Evolutionary conservation across 257 asterid genomes (phyloP), one percentile per base, ranked within the genome.

Genomic region (Solanum gracilifrons): DNA sequence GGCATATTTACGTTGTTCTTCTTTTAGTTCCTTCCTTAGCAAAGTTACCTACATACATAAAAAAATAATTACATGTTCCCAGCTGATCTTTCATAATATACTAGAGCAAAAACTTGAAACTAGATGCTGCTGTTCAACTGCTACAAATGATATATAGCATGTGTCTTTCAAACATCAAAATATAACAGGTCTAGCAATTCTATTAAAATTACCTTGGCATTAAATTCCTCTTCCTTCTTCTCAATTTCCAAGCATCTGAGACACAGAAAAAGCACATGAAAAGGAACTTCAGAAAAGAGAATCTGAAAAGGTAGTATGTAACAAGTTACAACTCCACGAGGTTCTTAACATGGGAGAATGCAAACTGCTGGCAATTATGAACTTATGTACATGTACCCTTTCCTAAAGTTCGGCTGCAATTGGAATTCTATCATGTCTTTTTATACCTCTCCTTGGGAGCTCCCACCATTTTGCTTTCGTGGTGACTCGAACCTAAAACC

Each of bases 161-260:
- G 68, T 27, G 68, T 74, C 39, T 18, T n/a, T 41, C 25, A 73
- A 46, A 35, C 80, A 85, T 13, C 73, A 75, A 83, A 68, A 86
- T 12, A 68, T 23, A 31, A 83, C 71, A 83, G 23, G 41, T 68
- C 23, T 69, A 41, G n/a, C 36, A 41, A 43, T 16, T 79, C 64
- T 41, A 60, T 37, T 83, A 18, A 77, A 41, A 62, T 41, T 92
- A 96, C 99, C 98, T 93, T 95, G 87, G 73, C 88, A 92, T 89
- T 91, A 76, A 92, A 94, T 87, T 93, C 95, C 91, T 88, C 91
- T 71, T 88, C 93, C 31, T 64, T 87, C 91, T 92, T 92, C 91
- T 91, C 95, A 82, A 85, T 92, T 69, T 93, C 95, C 91, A 87
- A 75, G 91, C 95, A 94, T 84, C 99, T 96, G 91, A 88, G 89